Evolutionary conservation across 169 alveolate genomes (phyloP).

Genomic region (Cryptosporidium xiaoi): DNA sequence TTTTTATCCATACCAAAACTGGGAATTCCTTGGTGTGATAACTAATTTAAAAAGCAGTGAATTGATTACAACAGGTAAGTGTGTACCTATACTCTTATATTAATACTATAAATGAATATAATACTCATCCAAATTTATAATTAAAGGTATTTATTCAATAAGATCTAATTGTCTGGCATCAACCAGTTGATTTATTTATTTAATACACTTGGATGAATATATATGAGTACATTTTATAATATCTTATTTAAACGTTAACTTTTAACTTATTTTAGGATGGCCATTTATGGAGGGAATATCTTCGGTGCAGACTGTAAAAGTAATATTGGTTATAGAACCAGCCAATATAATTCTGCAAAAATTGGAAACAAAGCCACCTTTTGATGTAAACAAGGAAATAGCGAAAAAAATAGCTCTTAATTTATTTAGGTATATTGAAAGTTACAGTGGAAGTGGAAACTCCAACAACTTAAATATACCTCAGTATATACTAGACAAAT

Average conservation of each 20-base stretch:
- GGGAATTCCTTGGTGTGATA: slow-evolving; percentile 73
- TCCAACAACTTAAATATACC: slow-evolving; percentile 83
- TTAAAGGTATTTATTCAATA: no score
- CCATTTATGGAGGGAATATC: slow-evolving; percentile 60
- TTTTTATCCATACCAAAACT: slow-evolving; percentile 49
- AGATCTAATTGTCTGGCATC: not conserved
- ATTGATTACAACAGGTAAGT: slow-evolving; percentile 73
- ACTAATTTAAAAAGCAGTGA: slow-evolving; percentile 65
- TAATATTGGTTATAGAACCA: slow-evolving; percentile 23
- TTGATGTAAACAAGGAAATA: slow-evolving; percentile 63
- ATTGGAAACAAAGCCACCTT: slow-evolving; percentile 56
- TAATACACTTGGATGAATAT: not conserved
- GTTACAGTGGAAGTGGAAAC: slow-evolving; percentile 79
- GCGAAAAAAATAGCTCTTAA: slow-evolving; percentile 88
- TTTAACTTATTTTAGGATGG: slow-evolving; percentile 37
- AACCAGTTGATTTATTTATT: not conserved
- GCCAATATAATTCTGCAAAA: slow-evolving; percentile 25
- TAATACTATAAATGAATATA: not conserved
- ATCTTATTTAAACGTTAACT: no score
- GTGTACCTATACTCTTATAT: not conserved
- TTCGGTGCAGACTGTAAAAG: slow-evolving; percentile 27
- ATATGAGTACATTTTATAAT: no score
- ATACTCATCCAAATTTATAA: no score
- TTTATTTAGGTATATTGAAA: slow-evolving; percentile 84
- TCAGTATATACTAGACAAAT: slow-evolving; percentile 83